Conservation (phyloP, 2,329 filamentous ascomycete genomes). For the Colletotrichum sp. region DNA sequence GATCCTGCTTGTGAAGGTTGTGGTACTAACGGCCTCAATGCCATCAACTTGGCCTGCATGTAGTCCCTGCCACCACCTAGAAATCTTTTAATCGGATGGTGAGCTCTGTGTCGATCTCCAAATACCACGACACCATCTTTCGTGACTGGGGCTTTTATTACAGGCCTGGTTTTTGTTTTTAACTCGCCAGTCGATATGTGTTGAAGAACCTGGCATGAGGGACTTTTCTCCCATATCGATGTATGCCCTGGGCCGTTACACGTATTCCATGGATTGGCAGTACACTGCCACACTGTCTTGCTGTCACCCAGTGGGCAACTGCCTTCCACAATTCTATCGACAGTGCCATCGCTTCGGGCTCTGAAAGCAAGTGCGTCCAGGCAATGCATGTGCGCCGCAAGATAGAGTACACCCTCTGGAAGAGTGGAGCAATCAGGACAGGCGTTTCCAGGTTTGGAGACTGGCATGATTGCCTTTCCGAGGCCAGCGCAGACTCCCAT, state of each 20-base stretch:
- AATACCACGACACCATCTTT: background rate
- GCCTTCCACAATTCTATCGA: background rate
- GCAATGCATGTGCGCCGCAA: background rate
- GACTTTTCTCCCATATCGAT: background rate
- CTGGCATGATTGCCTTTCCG: background rate
- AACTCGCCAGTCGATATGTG: background rate
- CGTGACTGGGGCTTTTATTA: too few relatives aligned
- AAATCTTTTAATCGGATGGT: too few relatives aligned
- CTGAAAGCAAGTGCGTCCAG: background rate
- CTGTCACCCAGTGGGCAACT: background rate
- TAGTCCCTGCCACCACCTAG: too few relatives aligned
- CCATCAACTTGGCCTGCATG: too few relatives aligned
- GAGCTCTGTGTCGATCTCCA: background rate
- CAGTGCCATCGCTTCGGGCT: background rate
- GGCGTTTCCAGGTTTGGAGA: background rate
- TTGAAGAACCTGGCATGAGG: background rate
- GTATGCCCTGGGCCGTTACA: background rate
- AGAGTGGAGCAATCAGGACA: background rate
- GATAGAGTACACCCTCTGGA: background rate
- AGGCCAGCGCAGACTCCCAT: background rate
- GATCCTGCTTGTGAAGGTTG: too few relatives aligned
- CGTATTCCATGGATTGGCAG: background rate
- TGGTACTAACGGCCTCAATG: too few relatives aligned
- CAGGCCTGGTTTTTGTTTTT: too few relatives aligned
- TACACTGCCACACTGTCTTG: too few relatives aligned